Base-by-base conservation (phyloP, 441 rosid species). In the Codiaeum variegatum region DNA sequence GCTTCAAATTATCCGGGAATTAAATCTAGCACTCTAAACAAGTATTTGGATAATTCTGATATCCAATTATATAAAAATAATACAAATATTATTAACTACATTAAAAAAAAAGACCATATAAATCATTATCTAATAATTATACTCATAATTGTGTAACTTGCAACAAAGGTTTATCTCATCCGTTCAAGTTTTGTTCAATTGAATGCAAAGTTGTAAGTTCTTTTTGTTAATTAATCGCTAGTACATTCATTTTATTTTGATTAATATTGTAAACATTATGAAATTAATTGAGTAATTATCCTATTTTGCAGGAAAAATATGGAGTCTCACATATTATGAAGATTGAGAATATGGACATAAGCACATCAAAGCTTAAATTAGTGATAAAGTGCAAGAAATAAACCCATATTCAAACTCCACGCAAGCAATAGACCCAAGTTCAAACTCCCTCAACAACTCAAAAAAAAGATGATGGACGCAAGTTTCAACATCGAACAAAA, bases 61-160 rank as follows among this genome's bases (percentile, higher is more conserved):
- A 64, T 77, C 28, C 74, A 73, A 15, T 11, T 4, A 26, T 66
- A 59, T 40, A 3, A 1, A 6, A 70, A 58, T 13, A 79, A 79
- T 31, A 24, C 28, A 24, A 31, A 19, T 13, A 10, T 2, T 13
- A 42, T 72, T 21, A 34, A 67, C 67, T 78, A 16, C 21, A 23
- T 75, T 12, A 62, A 65, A 10, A 2, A 26, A 56, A 75, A 56
- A 75, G 67, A 40, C 58, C 19, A 29, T 40, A 58, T 19, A 52
- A 47, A n/a, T 3, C 1, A 19, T 5, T n/a, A n/a, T n/a, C 0
- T n/a, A 24, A n/a, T 1, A n/a, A 52, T 52, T 19, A 24, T 52
- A 19, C 10, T n/a, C 56, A 52, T 6, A n/a, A n/a, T 6, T 52
- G 56, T 52, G 24, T 7, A 52, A n/a, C 56, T n/a, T 52, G 56